These are phyloP conservation scores for Biscogniauxia marginata DNA, from an alignment of 2,329 filamentous ascomycete species.

Conservation along the genomic window DNA sequence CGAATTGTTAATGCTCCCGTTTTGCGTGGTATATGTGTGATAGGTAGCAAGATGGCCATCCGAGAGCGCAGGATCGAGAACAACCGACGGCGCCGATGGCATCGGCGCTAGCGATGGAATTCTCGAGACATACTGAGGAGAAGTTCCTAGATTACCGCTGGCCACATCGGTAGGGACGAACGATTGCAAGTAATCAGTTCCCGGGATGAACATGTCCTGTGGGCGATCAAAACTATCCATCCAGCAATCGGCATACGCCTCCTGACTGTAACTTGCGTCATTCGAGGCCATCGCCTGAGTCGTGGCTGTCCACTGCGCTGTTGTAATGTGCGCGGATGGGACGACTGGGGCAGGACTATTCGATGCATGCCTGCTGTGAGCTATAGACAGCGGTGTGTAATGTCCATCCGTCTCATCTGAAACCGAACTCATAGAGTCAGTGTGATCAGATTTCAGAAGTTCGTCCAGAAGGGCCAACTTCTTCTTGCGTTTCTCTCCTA, in stretches of 20 bases:
- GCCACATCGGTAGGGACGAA: conserved; percentile 14
- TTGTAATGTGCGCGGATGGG: conserved; percentile 11
- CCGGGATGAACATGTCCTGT: conserved; percentile 12
- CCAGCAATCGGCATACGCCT: conserved; percentile 19
- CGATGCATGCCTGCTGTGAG: conserved; percentile 21
- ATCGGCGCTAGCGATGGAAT: conserved; percentile 19
- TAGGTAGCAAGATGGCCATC: conserved; percentile 6
- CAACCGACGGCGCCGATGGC: conserved; percentile 20
- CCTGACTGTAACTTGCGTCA: conserved; percentile 17
- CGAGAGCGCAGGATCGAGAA: conserved; percentile 17
- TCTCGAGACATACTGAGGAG: conserved; percentile 17
- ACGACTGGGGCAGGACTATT: conserved; percentile 24
- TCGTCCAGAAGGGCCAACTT: conserved; percentile 41
- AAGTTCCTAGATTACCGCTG: conserved; percentile 10
- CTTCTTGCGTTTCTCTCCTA: conserved; percentile 44
- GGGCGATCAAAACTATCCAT: conserved; percentile 20
- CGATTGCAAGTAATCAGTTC: conserved; percentile 14
- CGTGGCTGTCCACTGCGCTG: conserved; percentile 16
- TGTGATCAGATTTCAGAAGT: conserved; percentile 34
- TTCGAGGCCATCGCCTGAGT: conserved; percentile 20
- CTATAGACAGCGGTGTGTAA: conserved; percentile 14
- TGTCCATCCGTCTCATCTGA: conserved; percentile 29
- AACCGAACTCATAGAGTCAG: conserved; percentile 31
- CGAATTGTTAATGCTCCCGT: conserved; percentile 8
- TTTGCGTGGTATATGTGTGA: conserved; percentile 13